Base-by-base conservation (phyloP, 2,329 filamentous ascomycete species). In the Fusarium avenaceum region DNA sequence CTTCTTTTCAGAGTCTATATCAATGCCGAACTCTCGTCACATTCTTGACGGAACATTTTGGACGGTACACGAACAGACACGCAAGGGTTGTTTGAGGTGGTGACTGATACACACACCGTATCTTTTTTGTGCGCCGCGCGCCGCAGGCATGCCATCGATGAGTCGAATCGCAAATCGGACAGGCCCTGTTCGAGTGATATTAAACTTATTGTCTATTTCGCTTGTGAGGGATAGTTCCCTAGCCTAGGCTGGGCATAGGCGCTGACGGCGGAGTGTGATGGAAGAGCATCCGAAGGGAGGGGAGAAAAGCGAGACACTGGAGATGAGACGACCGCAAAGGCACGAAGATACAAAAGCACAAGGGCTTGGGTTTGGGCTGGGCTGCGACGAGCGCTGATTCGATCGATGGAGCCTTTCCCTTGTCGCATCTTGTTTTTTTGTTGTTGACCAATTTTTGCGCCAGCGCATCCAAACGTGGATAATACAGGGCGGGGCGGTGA, bases 401-500 rank as follows among this genome's bases (percentile, higher is more conserved):
- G 70, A 46, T 56, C 32, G 54, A 67, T 62, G 53, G 54, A 61
- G 57, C 54, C 54, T 59, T 69, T 62, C 59, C 52, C 50, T 55
- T 69, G 70, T 74, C 69, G 72, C 72, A 72, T 74, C 69, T 69
- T 68, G 59, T 64, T 72, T 65, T 67, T 35, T 61, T 66, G 64
- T 71, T 74, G 69, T 72, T 71, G 69, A 72, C 71, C 65, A 55
- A 60, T 67, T 69, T 71, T 74, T 70, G 66, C 66, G 66, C 66
- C 66, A 70, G 72, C 72, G 70, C 72, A 74, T 74, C 58, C 64
- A 63, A 62, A 73, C 71, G 63, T 74, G 71, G 71, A 66, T 71
- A 63, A 59, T 49, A 32, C 20, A 59, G 59, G 65, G 70, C 70
- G 72, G 72, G 67, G 71, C 71, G 72, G 72, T 74, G 72, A 74